phyloP scores from a whole-genome alignment of 495 filamentous ascomycete species.

The Aspergillus leporis region DNA sequence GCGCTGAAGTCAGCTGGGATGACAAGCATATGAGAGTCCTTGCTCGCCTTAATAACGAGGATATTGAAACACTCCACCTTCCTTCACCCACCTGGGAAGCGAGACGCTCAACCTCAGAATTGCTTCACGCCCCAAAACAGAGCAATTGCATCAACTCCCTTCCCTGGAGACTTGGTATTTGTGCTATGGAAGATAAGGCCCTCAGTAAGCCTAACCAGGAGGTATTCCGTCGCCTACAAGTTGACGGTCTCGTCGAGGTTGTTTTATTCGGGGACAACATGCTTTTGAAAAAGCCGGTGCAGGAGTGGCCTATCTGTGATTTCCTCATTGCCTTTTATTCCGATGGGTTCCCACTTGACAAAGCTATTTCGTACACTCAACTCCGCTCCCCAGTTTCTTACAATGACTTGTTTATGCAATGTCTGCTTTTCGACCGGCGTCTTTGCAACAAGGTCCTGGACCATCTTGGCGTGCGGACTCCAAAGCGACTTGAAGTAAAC shows the following conservation, averaged over 20 bases:
- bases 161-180: not conserved
- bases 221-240: not conserved
- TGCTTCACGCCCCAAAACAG: not conserved
- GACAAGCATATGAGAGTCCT: not conserved
- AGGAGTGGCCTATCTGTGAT: not conserved
- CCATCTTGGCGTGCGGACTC: not conserved
- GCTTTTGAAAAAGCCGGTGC: not conserved
- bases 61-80: not conserved
- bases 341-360: not conserved
- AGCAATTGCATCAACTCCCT: not conserved
- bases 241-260: not conserved
- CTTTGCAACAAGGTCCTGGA: not conserved
- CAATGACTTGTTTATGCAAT: not conserved
- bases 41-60: not conserved
- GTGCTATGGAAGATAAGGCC: not conserved
- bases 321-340: conserved; percentile 1
- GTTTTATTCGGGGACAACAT: not conserved
- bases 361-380: not conserved
- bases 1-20: not conserved
- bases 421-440: not conserved
- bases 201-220: not conserved
- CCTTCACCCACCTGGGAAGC: not conserved
- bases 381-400: not conserved
- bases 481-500: not conserved
- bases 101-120: not conserved